phyloP scores from a whole-genome alignment of 2,329 filamentous ascomycete genomes.

The Phyllosticta paracitricarpa region DNA sequence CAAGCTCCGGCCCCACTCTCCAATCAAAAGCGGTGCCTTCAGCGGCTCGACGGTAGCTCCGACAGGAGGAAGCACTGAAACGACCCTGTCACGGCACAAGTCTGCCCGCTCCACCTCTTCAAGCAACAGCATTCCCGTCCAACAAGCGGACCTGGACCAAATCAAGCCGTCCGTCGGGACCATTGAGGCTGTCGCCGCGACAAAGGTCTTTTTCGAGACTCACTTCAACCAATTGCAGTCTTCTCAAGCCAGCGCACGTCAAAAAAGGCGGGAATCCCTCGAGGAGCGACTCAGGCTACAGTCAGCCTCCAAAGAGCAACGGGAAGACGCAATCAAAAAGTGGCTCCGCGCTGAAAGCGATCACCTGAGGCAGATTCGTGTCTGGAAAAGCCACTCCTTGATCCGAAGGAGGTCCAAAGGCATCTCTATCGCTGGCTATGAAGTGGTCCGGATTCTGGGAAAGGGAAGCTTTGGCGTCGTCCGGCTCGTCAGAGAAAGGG shows the following conservation, averaged over 20 bases:
- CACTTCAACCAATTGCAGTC: conserved; percentile 64
- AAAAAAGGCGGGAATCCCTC: conserved; percentile 50
- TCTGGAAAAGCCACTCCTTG: conserved; percentile 54
- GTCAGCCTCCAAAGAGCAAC: conserved; percentile 46
- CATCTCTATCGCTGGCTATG: conserved; percentile 56
- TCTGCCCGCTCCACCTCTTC: neutral
- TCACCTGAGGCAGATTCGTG: conserved; percentile 63
- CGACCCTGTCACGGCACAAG: neutral
- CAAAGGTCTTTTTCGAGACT: conserved; percentile 79
- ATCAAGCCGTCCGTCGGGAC: conserved; percentile 43
- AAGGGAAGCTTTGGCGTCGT: conserved; percentile 95
- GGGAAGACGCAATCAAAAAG: conserved; percentile 42
- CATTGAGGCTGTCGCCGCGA: conserved; percentile 66
- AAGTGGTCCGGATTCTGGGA: conserved; percentile 71
- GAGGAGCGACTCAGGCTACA: conserved; percentile 53
- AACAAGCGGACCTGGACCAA: neutral
- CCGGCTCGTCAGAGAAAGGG: conserved; percentile 64
- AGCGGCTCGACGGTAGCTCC: neutral
- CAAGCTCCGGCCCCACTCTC: conserved; percentile 3
- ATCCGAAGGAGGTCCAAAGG: conserved; percentile 38
- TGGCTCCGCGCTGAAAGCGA: conserved; percentile 62
- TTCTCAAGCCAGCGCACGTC: conserved; percentile 45
- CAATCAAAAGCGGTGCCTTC: neutral
- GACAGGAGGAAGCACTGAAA: conserved; percentile 3
- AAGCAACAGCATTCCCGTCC: neutral